Percentiles rank a stretch among this genome's conserved stretches.
These are phyloP conservation scores for Trametes punicea DNA, from an alignment of 768 basidiomycete genomes.

Conservation along the genomic window DNA sequence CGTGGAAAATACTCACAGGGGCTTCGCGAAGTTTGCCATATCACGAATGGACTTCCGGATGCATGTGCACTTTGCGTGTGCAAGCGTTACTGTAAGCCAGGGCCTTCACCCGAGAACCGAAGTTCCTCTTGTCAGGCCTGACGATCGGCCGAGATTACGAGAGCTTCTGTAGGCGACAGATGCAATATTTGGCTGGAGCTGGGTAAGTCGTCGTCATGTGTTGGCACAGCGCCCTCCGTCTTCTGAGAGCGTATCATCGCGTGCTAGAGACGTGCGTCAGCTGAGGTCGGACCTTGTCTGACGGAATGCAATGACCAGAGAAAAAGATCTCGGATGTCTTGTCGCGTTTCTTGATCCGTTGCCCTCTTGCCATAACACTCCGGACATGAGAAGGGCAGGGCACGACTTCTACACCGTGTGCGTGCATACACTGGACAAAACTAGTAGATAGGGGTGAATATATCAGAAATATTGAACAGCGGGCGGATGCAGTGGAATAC, in stretches of 20 bases:
- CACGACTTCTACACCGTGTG: not conserved
- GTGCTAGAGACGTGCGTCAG: not conserved
- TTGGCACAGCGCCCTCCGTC: not conserved
- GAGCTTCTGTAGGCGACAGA: no score
- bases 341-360: no score
- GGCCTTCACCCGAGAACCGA: not conserved
- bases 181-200: no score
- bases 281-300: not conserved
- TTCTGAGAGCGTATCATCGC: not conserved
- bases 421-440: no score
- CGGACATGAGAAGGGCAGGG: not conserved
- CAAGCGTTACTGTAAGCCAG: not conserved
- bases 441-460: no score
- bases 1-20: not conserved
- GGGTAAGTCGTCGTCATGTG: constrained; percentile 3
- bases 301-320: no score
- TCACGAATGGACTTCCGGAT: not conserved
- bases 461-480: no score
- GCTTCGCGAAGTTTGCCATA: constrained; percentile 9
- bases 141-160: constrained; percentile 8
- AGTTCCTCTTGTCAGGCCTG: not conserved
- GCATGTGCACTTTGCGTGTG: not conserved
- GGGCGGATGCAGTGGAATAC: no score
- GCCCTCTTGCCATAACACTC: not conserved
- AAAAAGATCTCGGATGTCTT: no score